These are phyloP conservation scores for Phoenix dactylifera DNA, from an alignment of 176 grass and related monocot genomes.

Conservation along the genomic window DNA sequence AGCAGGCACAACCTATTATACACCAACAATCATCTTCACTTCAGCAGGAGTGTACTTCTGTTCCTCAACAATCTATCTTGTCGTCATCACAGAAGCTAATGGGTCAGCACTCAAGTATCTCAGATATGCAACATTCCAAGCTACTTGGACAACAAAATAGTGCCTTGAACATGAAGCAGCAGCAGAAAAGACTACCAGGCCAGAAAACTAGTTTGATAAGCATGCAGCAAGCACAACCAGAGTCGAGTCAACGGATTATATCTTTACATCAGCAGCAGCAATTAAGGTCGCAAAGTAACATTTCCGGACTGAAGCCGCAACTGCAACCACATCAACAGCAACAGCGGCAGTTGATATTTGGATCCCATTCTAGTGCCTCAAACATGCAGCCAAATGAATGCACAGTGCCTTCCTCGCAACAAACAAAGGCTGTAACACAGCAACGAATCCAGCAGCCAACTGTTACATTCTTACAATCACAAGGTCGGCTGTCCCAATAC, in stretches of 20 bases:
- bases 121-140: neutral
- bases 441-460: no score
- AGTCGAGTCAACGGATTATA: no score
- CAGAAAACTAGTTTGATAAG: no score
- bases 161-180: neutral
- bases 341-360: no score
- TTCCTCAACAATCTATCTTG: conserved; percentile 1
- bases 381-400: neutral
- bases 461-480: neutral
- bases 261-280: no score
- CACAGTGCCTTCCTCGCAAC: neutral
- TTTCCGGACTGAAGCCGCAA: no score
- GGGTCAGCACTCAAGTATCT: neutral
- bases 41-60: neutral
- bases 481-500: neutral
- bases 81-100: neutral
- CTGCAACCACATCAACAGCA: no score
- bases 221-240: no score
- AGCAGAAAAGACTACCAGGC: no score
- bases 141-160: neutral
- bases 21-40: neutral
- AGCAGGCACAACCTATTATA: neutral
- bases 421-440: neutral
- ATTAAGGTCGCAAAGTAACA: no score
- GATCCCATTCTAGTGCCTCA: neutral